Base-by-base conservation (phyloP, 2,329 filamentous ascomycete species). In the Penicillium decumbens region DNA sequence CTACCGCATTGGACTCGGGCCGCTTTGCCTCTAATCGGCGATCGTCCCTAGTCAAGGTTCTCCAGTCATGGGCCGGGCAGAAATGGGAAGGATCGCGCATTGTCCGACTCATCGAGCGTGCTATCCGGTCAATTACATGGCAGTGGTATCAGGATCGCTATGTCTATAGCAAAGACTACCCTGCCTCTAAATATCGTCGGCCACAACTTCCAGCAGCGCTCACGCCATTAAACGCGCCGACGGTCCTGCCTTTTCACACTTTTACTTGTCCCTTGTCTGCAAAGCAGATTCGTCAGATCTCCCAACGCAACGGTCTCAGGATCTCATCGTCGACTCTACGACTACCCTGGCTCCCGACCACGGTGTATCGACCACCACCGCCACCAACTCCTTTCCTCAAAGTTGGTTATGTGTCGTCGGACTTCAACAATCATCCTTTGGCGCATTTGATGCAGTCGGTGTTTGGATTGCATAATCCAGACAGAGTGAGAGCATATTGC, bases 391-490 rank as follows among this genome's bases (percentile, higher is more conserved):
- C 91, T 0, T 82, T 86, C 57, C 77, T 98, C n/a, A 92, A 89
- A 58, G 83, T 98, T 52, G 93, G 93, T 41, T 98, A 98, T 68
- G 84, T 98, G 32, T 97, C 93, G 3, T 97, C 93, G 0, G 93
- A 98, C 71, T 98, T 98, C 72, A 98, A 98, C 66, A 98, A 98
- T 62, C 93, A 98, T 66, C 93, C 93, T 3, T 75, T 98, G 29
- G 93, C 93, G 23, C 93, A 98, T 72, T 71, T 98, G 47, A 98
- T 98, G 93, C 93, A 98, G 73, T 97, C 93, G 1, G 91, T 97
- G 5, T 98, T 98, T 71, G 93, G 93, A 0, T 78, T 97, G 50
- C 93, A 98, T 65, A 77, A 95, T 60, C 78, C 78, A 0, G 71
- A 68, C 23, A 82, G 85, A 24, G 88, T 89, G 13, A 88, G 86